phyloP scores from a whole-genome alignment of 768 basidiomycete genomes.

The Lenzites betulinus region DNA sequence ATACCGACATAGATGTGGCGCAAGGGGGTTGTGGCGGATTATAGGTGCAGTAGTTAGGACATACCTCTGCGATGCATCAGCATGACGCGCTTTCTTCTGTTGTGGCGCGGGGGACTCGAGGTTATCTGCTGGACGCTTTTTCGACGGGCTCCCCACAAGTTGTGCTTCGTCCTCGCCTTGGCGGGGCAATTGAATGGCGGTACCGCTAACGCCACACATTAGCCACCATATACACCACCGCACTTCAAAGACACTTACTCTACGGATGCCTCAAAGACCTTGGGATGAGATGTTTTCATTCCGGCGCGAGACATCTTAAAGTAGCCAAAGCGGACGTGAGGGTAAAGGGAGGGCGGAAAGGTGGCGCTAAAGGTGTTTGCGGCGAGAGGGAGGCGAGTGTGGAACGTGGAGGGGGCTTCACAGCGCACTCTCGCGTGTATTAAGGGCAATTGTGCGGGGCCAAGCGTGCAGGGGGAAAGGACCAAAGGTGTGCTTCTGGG shows the following conservation, averaged over 20 bases:
- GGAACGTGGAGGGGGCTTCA: neutral
- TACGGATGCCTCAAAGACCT: slow-evolving; percentile 6
- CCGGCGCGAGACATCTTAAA: neutral
- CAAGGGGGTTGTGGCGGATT: too few relatives aligned
- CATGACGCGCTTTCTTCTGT: neutral
- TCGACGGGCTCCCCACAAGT: neutral
- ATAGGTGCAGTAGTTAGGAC: neutral
- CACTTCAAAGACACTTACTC: neutral
- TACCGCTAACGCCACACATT: neutral
- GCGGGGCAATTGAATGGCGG: neutral
- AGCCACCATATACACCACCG: neutral
- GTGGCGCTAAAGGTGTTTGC: neutral
- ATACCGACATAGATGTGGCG: neutral
- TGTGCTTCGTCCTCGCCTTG: neutral
- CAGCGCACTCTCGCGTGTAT: neutral
- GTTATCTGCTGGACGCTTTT: slow-evolving; percentile 12
- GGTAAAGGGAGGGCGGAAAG: neutral
- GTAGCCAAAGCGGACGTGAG: neutral
- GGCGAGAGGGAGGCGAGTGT: neutral
- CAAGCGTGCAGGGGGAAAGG: neutral
- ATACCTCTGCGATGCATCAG: neutral
- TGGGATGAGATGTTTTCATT: slow-evolving; percentile 2
- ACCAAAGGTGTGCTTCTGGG: neutral
- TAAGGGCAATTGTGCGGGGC: neutral
- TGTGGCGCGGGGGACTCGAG: neutral